Evolutionary conservation across 345 rosid species (phyloP), one percentile per base, ranked within the genome.

Genomic region (Mercurialis annua): DNA sequence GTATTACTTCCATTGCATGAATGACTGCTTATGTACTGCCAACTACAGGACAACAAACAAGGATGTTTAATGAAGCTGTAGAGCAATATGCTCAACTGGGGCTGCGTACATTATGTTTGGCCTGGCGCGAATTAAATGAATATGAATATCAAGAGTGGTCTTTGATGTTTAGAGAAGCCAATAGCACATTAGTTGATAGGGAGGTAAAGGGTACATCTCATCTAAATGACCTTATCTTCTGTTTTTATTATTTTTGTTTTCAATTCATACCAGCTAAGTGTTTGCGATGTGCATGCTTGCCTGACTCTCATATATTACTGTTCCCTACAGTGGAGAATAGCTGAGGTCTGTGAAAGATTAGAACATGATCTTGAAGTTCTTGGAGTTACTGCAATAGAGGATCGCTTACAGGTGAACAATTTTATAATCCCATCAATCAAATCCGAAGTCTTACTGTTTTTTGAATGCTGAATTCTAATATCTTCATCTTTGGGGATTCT

Each of bases 341-440:
- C 97, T 51, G 99, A 94, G 89, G 92, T 83, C 58, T 94, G 96
- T 79, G 97, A 92, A 77, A 82, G 77, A 76, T 71, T 88, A 77
- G 99, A 94, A 65, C 87, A 79, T 58, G 89, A 89, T 84, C 86
- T 94, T 72, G 81, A 88, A 82, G 80, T 94, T 75, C 89, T 94
- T 43, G 99, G 99, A 66, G 95, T 91, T 67, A 87, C 98, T 27
- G 99, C 99, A 50, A 89, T 91, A 64, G 99, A 91, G 78, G 99
- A 94, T 74, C 93, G 90, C 57, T 79, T 94, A 64, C 99, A 91
- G 93, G 98, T 91, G 78, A 79, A 55, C 10, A 23, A 70, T 59
- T 50, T 63, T 15, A 49, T 65, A 20, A 52, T 61, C 43, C 56
- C 54, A 73, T 58, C 54, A 56, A 48, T 67, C 61, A 65, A 68